Evolutionary conservation across 139 green algal genomes (phyloP), one percentile per base, ranked within the genome.

Genomic region (Diplosphaera chodatii): DNA sequence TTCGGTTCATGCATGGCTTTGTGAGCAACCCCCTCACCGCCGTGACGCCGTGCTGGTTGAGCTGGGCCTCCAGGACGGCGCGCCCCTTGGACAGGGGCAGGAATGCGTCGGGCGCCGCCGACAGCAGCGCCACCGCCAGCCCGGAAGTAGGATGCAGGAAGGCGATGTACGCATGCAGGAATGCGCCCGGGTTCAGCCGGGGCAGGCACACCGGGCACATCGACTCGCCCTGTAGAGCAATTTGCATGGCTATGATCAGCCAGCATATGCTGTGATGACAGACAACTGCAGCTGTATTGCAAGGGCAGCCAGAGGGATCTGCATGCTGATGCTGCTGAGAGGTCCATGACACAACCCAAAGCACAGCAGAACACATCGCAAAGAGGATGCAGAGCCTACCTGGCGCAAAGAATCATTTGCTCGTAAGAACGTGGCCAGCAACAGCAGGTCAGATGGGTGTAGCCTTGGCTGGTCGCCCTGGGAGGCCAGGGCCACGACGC

Each of bases 191-290:
- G 80, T 95, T 91, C 86, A 84, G 93, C 73, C 78, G 72, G 0
- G 91, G 91, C 25, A 97, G 76, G 78, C 91, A 97, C 3, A 97
- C 67, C 1, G 90, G 91, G 0, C 82, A 85, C 69, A 96, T 92
- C 18, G 78, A 80, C 69, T 94, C 83, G 5, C 82, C 76, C 28
- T 59, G 48, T 25, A 25, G 16, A 21, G 3, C 22, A 23, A 59
- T 23, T 25, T 59, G 48, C n/a, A n/a, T n/a, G n/a, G n/a, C n/a
- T n/a, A n/a, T n/a, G n/a, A n/a, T n/a, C n/a, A n/a, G n/a, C n/a
- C n/a, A n/a, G n/a, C n/a, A n/a, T n/a, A n/a, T n/a, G n/a, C n/a
- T n/a, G n/a, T n/a, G n/a, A n/a, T n/a, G n/a, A n/a, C n/a, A n/a
- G n/a, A n/a, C n/a, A n/a, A n/a, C n/a, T n/a, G n/a, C n/a, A n/a